A percentile compares a stretch with the other conserved stretches of the same genome.
phyloP scores from a whole-genome alignment of 495 filamentous ascomycete species.

The Penicillium paradoxum region DNA sequence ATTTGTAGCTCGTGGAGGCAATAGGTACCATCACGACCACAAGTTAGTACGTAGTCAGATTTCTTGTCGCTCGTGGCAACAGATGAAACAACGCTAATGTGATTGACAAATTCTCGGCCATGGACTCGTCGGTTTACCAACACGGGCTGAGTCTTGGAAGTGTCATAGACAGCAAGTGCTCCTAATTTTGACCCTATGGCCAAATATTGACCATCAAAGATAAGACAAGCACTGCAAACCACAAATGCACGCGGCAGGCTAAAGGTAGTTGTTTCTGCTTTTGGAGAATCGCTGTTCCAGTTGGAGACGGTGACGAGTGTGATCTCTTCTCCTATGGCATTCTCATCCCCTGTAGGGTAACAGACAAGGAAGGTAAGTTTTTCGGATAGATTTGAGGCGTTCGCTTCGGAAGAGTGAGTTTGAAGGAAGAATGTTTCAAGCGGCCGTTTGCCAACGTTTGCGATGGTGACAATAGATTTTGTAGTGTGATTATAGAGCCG shows the following conservation, averaged over 20 bases:
- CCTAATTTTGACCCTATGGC: constrained; percentile 67
- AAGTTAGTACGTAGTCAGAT: constrained; percentile 48
- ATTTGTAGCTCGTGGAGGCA: constrained; percentile 45
- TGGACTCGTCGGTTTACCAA: constrained; percentile 38
- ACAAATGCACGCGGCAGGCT: constrained; percentile 32
- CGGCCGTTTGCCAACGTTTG: constrained; percentile 21
- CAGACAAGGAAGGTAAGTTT: constrained; percentile 28
- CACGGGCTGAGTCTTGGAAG: constrained; percentile 21
- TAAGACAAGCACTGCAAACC: constrained; percentile 34
- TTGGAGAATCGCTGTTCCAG: constrained; percentile 11
- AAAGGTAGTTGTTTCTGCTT: constrained; percentile 19
- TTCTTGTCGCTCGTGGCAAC: constrained; percentile 2
- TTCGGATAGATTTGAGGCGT: background rate
- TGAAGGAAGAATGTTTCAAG: constrained; percentile 25
- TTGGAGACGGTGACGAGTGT: constrained; percentile 28
- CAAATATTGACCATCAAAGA: constrained; percentile 41
- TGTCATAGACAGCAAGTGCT: constrained; percentile 49
- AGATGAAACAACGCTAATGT: constrained; percentile 43
- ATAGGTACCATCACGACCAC: constrained; percentile 70
- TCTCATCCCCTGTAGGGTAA: constrained; percentile 23
- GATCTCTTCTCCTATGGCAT: constrained; percentile 23
- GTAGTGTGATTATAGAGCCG: constrained; percentile 34
- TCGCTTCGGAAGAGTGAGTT: background rate
- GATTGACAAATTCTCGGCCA: constrained; percentile 64
- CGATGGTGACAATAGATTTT: constrained; percentile 24